Conservation (phyloP, 2,329 filamentous ascomycete species). For the Phoma herbarum region DNA sequence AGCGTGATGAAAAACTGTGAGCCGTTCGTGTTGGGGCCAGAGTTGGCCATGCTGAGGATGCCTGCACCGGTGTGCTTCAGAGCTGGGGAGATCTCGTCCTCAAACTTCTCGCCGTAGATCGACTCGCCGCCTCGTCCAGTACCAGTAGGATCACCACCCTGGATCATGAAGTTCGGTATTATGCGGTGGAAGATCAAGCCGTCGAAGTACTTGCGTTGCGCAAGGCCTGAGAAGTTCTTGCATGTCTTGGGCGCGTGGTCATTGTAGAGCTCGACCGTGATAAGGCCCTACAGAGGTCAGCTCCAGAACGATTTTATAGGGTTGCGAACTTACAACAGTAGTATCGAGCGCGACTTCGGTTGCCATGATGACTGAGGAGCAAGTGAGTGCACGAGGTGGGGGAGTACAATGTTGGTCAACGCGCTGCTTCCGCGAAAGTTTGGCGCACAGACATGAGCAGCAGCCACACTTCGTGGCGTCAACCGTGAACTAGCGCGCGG, state of each 20-base stretch:
- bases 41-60: conserved; percentile 96
- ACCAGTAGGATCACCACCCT: conserved; percentile 92
- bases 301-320: too few species aligned
- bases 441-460: conserved; percentile 15
- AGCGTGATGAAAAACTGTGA: conserved; percentile 96
- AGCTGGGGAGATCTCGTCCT: conserved; percentile 81
- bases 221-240: conserved; percentile 85
- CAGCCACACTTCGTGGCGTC: conserved; percentile 20
- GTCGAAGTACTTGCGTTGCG: conserved; percentile 87
- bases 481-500: too few species aligned
- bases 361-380: conserved; percentile 35
- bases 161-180: conserved; percentile 96
- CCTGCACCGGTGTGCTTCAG: conserved; percentile 94
- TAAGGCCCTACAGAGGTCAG: conserved; percentile 69
- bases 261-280: conserved; percentile 89
- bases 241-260: conserved; percentile 88
- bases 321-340: conserved; percentile 71
- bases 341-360: conserved; percentile 85
- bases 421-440: conserved; percentile 5
- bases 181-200: conserved; percentile 88
- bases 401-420: conserved; percentile 35
- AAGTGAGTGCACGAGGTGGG: conserved; percentile 1
- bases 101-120: conserved; percentile 94
- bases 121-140: conserved; percentile 88
- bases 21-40: conserved; percentile 90